Evolutionary conservation across 2,329 filamentous ascomycete genomes (phyloP), one percentile per base, ranked within the genome.

Genomic region (Aaosphaeria arxii): DNA sequence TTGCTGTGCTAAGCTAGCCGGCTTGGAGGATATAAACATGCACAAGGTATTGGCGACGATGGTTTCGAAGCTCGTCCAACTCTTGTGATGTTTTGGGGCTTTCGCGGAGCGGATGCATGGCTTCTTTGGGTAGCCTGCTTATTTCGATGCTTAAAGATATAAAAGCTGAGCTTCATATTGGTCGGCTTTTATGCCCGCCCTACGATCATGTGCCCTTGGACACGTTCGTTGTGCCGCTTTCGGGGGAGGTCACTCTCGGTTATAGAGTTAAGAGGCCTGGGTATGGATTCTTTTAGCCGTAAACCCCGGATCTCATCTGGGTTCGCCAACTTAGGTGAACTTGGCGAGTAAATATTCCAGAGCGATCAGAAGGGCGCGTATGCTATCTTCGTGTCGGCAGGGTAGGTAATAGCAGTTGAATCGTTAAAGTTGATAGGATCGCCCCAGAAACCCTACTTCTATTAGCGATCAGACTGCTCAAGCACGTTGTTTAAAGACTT

Each of bases 391-490:
- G 28, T 11, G 17, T 43, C 41, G 24, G 31, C 31, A 9, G 41
- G 24, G 17, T 11, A 43, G 9, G 24, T 9, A 30, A 30, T 29
- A 32, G 28, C 11, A 30, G 28, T 30, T 32, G 58, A 56, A 39
- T 68, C 64, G 30, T 57, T 64, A 32, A 68, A 66, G 36, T 64
- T 66, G 46, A 69, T 64, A 1, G 67, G 66, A 45, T 69, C 67
- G 24, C 67, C 67, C 67, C 67, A 70, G 44, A 69, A 70, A 4
- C 67, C 64, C 64, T 67, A 13, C 2, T 24, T 7, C 24, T 28
- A 43, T 63, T 36, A 62, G 57, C 45, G 24, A 6, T 28, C n/a
- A 33, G 28, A 30, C 31, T 38, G 30, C 11, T 11, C 42, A 39
- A 13, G 41, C 7, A 11, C 4, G 4, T 6, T 5, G 35, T 42